phyloP scores from a whole-genome alignment of 169 alveolate species.

The Cryptosporidium sp. region DNA sequence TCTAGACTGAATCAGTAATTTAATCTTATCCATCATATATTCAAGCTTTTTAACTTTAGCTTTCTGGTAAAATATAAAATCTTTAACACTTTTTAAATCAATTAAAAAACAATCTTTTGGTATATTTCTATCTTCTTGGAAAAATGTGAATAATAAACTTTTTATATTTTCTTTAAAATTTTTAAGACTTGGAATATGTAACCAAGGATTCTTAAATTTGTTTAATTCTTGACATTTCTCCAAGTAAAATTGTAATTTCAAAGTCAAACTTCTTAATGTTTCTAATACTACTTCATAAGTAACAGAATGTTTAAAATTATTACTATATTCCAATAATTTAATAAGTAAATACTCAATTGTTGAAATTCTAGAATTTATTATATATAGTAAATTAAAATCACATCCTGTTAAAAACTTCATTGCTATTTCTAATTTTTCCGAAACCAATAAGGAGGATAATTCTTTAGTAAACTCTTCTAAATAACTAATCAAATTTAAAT shows the following conservation, averaged over 20 bases:
- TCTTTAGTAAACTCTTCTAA: background rate
- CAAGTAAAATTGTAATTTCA: background rate
- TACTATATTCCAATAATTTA: background rate
- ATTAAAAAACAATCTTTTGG: background rate
- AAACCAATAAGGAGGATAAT: background rate
- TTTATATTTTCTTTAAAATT: background rate
- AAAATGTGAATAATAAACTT: background rate
- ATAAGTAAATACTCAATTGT: background rate
- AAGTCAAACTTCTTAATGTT: background rate
- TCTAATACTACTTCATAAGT: background rate
- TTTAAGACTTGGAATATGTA: background rate
- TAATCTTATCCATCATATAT: background rate
- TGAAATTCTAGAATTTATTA: slow-evolving; percentile 18
- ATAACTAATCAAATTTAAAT: background rate
- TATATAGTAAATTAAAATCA: background rate
- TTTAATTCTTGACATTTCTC: background rate
- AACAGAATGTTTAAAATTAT: background rate
- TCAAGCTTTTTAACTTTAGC: background rate
- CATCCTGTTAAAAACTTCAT: slow-evolving; percentile 10
- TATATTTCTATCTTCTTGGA: background rate
- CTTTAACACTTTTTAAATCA: background rate
- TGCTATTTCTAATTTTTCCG: background rate
- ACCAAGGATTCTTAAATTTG: slow-evolving; percentile 35
- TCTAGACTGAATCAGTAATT: background rate
- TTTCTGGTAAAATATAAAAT: background rate